These are phyloP conservation scores for Penicillium lividum DNA, from an alignment of 495 filamentous ascomycete genomes.

Conservation along the genomic window DNA sequence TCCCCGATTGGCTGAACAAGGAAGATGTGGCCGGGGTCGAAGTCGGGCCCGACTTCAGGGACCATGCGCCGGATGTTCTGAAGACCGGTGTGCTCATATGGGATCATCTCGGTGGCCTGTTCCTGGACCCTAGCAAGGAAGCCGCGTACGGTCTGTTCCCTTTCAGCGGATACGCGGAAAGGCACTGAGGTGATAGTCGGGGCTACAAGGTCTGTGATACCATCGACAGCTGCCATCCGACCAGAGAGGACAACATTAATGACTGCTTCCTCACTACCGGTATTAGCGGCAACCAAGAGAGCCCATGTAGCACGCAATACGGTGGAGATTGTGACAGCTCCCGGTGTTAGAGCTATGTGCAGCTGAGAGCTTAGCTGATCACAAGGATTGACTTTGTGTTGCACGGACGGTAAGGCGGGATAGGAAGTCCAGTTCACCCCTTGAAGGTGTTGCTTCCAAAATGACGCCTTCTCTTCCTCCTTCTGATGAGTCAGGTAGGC, in stretches of 20 bases:
- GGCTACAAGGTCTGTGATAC: conserved; percentile 34
- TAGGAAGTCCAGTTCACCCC: no score
- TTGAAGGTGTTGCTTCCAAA: no score
- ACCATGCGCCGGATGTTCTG: no score
- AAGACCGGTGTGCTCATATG: conserved; percentile 46
- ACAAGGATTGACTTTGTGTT: no score
- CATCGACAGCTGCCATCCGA: conserved; percentile 35
- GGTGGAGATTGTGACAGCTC: not conserved
- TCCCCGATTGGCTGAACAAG: no score
- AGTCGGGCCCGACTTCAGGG: no score
- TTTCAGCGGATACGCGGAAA: conserved; percentile 40
- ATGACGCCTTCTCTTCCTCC: no score
- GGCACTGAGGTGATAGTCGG: conserved; percentile 54
- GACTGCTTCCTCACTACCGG: conserved; percentile 32
- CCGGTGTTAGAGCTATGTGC: no score
- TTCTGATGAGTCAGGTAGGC: no score
- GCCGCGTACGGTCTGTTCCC: conserved; percentile 20
- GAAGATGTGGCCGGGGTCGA: no score
- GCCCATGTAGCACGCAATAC: conserved; percentile 38
- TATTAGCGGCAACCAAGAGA: conserved; percentile 31
- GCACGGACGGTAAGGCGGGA: no score
- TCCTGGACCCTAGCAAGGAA: conserved; percentile 43
- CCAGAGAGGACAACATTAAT: conserved; percentile 39
- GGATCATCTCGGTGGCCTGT: conserved; percentile 36
- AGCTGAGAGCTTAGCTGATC: no score